Evolutionary conservation across 1,284 basidiomycete genomes (phyloP), one percentile per base, ranked within the genome.

Genomic region (Takashimella tepidaria): DNA sequence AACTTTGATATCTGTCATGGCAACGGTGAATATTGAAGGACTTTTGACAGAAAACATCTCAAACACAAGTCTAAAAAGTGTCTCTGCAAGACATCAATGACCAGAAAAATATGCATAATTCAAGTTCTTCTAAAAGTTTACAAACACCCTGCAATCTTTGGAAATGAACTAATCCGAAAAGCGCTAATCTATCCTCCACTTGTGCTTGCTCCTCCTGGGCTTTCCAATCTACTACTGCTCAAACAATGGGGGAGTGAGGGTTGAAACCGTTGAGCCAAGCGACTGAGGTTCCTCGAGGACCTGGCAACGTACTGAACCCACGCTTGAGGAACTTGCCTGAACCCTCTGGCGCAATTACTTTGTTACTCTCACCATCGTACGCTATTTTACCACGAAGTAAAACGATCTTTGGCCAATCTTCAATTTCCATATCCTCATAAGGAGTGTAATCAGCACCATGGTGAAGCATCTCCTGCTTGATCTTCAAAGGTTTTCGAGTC

Each of bases 401-500:
- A 5, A 64, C 63, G 27, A 56, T 11, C 25, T 56, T 52, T 3
- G 66, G 66, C 66, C 63, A 67, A 48, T 67, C 63, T n/a, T 51
- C 21, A 10, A 68, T 46, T 16, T 48, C 44, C 55, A 62, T 62
- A 5, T 58, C 64, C 50, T 68, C 66, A 47, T 57, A 68, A 2
- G 64, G 64, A 0, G 66, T 67, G 45, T 61, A 59, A 50, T 69
- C 64, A 21, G 60, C 61, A 25, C 58, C 48, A 16, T 50, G 51
- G 43, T 63, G 54, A 16, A 68, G 45, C 45, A 62, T 56, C 22
- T 56, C 45, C 43, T 64, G 59, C 8, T 37, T 55, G 44, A 68
- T 56, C 1, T 21, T 56, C 11, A 58, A 45, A 0, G 53, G 23
- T 40, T 50, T 51, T 3, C 64, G 51, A 1, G 52, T 50, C 5